A percentile compares a stretch with the other conserved stretches of the same genome.
Evolutionary conservation across 345 rosid genomes (phyloP).

Genomic region (Hibiscus mutabilis): DNA sequence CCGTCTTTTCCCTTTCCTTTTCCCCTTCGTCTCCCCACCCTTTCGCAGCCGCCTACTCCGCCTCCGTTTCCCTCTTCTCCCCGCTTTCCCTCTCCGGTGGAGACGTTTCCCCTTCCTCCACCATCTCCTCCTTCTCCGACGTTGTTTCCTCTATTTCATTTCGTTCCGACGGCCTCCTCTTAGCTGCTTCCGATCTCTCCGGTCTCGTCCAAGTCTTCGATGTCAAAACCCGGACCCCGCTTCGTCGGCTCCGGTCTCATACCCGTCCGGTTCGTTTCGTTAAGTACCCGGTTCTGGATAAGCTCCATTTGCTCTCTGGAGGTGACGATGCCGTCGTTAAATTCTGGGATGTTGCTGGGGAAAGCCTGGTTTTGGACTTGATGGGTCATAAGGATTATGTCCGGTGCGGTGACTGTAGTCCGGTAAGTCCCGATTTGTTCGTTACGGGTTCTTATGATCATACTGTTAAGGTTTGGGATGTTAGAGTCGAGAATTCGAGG

Average conservation of each 20-base stretch:
- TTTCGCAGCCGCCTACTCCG: conserved; percentile 73
- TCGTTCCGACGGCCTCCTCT: conserved; percentile 78
- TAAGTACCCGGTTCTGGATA: conserved; percentile 66
- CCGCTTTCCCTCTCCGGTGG: conserved; percentile 32
- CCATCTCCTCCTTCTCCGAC: conserved; percentile 60
- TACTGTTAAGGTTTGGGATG: conserved; percentile 87
- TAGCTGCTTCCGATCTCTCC: conserved; percentile 81
- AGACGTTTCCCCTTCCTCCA: conserved; percentile 22
- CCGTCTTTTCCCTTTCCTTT: conserved; percentile 57
- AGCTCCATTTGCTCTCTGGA: conserved; percentile 82
- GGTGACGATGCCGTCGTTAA: conserved; percentile 88
- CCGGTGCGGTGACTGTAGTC: conserved; percentile 88
- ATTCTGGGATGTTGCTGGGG: conserved; percentile 89
- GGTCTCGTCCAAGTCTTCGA: conserved; percentile 74
- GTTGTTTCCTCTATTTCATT: conserved; percentile 73
- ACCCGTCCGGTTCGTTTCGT: conserved; percentile 72
- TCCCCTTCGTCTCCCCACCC: conserved; percentile 48
- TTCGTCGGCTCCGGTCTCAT: conserved; percentile 83
- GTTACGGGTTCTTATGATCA: conserved; percentile 92
- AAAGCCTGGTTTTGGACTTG: conserved; percentile 48
- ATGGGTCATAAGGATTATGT: conserved; percentile 87
- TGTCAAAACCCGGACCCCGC: conserved; percentile 57
- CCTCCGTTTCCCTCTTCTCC: conserved; percentile 58
- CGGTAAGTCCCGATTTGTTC: conserved; percentile 53
- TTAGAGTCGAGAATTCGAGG: conserved; percentile 46